Base-by-base conservation (phyloP, 1,139 yeast genomes). In the Taiozyma sp. region DNA sequence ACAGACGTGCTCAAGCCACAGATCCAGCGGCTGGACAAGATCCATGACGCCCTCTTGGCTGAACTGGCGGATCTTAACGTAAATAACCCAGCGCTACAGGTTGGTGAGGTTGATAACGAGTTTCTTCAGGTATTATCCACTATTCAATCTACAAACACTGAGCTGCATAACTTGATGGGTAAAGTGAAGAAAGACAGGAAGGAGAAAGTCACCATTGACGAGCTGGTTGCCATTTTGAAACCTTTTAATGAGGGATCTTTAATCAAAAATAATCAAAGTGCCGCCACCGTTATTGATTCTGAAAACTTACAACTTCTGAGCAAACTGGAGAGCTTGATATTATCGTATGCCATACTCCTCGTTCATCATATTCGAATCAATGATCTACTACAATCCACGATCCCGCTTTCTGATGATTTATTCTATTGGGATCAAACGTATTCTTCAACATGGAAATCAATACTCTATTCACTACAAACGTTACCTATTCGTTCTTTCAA, bases 381-480 rank as follows among this genome's bases (percentile, higher is more conserved):
- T 1, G 56, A 58, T 8, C 59, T 72, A 8, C 51, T 72, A 13
- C 61, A 61, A 8, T 52, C 65, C 5, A 53, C 66, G 5, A 59
- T 66, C 29, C 71, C 71, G 45, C 53, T 72, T 22, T 59, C 56
- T 36, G 72, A 70, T 64, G 63, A 59, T 66, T 64, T 52, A 16
- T 53, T 41, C 44, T 70, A 40, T 51, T 70, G 54, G 57, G 60
- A 58, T n/a, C 19, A 50, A 6, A 50, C 54, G 2, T 49, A 48
- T 1, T 49, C 61, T 19, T 70, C 77, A 9, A 62, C 57, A 3
- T 57, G 58, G 43, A 66, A 66, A 51, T 55, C 65, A 10, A 47
- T 61, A 2, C 44, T 68, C 1, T 72, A 71, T 50, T 59, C 70
- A 2, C 28, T 70, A 30, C 79, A 72, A 53, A 67, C 66, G 0